phyloP scores from a whole-genome alignment of 2,329 filamentous ascomycete genomes.

The Aureobasidium sp. region DNA sequence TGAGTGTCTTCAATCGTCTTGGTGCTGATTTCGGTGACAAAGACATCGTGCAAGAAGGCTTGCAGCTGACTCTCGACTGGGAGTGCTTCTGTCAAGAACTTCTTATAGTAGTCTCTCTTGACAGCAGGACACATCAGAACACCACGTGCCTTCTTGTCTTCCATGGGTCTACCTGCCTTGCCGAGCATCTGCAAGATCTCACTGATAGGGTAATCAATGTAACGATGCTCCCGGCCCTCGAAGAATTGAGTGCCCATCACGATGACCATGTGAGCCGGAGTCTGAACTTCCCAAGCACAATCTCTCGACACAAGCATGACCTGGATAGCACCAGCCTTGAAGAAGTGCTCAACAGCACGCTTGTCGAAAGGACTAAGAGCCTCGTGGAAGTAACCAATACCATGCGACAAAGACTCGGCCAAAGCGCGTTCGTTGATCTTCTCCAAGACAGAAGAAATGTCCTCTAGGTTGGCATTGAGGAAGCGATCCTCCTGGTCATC shows the following conservation, averaged over 20 bases:
- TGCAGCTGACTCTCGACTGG: conserved; percentile 93
- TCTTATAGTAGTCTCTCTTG: conserved; percentile 97
- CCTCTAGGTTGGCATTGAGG: conserved; percentile 72
- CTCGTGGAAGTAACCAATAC: conserved; percentile 96
- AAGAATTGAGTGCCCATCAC: conserved; percentile 98
- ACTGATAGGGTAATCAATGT: conserved; percentile 89
- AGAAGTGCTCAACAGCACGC: conserved; percentile 87
- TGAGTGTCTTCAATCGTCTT: conserved; percentile 93
- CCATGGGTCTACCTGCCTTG: conserved; percentile 70
- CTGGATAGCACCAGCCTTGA: conserved; percentile 80
- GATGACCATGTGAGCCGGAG: conserved; percentile 80
- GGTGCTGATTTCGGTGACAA: conserved; percentile 93
- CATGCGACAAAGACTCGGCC: conserved; percentile 82
- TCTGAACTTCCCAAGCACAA: conserved; percentile 91
- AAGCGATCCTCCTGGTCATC: conserved; percentile 93
- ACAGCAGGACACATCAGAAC: conserved; percentile 95
- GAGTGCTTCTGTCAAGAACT: conserved; percentile 92
- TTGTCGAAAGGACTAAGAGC: conserved; percentile 83
- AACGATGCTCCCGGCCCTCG: conserved; percentile 91
- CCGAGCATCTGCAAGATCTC: conserved; percentile 98
- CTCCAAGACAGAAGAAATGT: conserved; percentile 73
- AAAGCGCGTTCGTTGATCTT: conserved; percentile 79
- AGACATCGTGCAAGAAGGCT: conserved; percentile 86
- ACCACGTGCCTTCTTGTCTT: conserved; percentile 74
- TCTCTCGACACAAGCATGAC: conserved; percentile 76